Conservation (phyloP, 495 filamentous ascomycete species). For the Lophiostoma macrostomum region DNA sequence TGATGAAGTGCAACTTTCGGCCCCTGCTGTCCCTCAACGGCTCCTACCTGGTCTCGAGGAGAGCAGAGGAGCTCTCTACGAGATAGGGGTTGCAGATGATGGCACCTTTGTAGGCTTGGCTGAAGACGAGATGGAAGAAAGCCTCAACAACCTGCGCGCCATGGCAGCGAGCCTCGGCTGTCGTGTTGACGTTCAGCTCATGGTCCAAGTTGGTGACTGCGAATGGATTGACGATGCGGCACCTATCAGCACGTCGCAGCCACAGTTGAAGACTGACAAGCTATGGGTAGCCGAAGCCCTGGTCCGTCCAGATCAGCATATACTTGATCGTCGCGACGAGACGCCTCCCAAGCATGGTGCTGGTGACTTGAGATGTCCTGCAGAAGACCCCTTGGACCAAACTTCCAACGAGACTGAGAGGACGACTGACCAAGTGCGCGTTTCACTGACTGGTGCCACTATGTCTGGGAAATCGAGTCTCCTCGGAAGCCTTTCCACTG, state of each 20-base stretch:
- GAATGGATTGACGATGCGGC: slow-evolving; percentile 62
- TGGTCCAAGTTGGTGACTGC: slow-evolving; percentile 81
- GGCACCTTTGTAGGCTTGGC: slow-evolving; percentile 88
- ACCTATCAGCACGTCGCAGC: slow-evolving; percentile 28
- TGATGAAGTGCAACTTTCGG: slow-evolving; percentile 54
- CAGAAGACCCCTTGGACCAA: neutral
- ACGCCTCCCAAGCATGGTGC: neutral
- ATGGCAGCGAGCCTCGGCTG: slow-evolving; percentile 95
- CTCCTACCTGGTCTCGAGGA: slow-evolving; percentile 82
- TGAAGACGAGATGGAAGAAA: slow-evolving; percentile 87
- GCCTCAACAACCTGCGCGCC: slow-evolving; percentile 71
- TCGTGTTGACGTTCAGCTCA: slow-evolving; percentile 75
- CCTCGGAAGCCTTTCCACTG: slow-evolving; percentile 81
- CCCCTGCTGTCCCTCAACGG: slow-evolving; percentile 57
- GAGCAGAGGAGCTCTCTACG: slow-evolving; percentile 88
- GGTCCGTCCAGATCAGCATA: slow-evolving; percentile 52
- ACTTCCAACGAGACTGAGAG: too few species aligned
- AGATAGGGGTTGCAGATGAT: slow-evolving; percentile 95
- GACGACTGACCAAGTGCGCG: slow-evolving; percentile 71
- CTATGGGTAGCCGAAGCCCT: slow-evolving; percentile 90
- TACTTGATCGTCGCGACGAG: neutral
- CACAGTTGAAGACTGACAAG: slow-evolving; percentile 47
- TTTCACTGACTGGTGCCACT: slow-evolving; percentile 86
- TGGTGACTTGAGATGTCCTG: neutral
- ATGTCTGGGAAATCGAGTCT: slow-evolving; percentile 93